A percentile compares a stretch with the other conserved stretches of the same genome.
Evolutionary conservation across 108 stramenopile genomes (phyloP).

Genomic region (Skeletonema tropicum): DNA sequence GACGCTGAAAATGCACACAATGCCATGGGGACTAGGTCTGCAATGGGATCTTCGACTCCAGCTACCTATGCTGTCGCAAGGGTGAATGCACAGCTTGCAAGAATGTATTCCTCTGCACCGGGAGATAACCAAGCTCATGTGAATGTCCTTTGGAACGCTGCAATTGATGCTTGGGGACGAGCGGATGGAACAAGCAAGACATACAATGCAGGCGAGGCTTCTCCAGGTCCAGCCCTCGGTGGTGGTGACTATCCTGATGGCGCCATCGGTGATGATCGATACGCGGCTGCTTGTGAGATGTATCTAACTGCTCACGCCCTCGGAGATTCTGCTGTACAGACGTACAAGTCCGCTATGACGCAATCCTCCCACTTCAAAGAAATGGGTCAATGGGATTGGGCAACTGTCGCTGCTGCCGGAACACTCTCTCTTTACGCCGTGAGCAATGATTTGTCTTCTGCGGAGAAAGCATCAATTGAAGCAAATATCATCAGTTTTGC

Average conservation of each 20-base stretch:
- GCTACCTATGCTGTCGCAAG: conserved; percentile 37
- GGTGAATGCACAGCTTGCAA: conserved; percentile 37
- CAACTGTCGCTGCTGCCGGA: conserved; percentile 25
- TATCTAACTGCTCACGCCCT: conserved; percentile 33
- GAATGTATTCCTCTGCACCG: conserved; percentile 15
- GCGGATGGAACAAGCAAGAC: conserved; percentile 26
- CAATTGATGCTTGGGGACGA: conserved; percentile 28
- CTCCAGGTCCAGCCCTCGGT: conserved; percentile 27
- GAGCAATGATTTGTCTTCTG: conserved; percentile 14
- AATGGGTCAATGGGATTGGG: conserved; percentile 36
- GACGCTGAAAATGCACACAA: conserved; percentile 13
- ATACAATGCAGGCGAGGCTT: conserved; percentile 32
- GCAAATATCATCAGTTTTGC: conserved; percentile 29
- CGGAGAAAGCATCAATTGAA: conserved; percentile 24
- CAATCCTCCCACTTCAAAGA: conserved; percentile 13
- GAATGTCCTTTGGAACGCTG: conserved; percentile 15
- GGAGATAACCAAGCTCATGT: conserved; percentile 16
- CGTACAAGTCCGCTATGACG: conserved; percentile 24
- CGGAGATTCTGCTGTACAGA: conserved; percentile 1
- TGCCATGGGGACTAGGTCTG: conserved; percentile 10
- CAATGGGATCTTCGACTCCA: conserved; percentile 34
- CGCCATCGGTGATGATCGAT: conserved; percentile 16
- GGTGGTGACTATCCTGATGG: conserved; percentile 41
- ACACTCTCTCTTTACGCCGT: conserved; percentile 38
- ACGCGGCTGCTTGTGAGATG: conserved; percentile 38